Evolutionary conservation across 169 alveolate genomes (phyloP).

Genomic region (Plasmodium gonderi): DNA sequence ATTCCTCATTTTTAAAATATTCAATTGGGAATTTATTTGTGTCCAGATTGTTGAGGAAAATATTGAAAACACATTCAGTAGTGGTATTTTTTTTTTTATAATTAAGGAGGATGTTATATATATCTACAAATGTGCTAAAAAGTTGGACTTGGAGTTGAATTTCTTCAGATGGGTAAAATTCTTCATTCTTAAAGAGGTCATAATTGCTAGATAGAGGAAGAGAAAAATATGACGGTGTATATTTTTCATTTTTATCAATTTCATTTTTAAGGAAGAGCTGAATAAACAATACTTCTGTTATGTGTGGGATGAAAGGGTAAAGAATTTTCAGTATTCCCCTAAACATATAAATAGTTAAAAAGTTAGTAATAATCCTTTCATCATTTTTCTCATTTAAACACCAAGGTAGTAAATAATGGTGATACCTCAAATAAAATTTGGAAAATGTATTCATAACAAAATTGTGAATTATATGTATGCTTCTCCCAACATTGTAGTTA

Average conservation of each 20-base stretch:
- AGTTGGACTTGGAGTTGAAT: not conserved
- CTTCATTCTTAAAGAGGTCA: conserved; percentile 14
- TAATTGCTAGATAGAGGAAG: conserved; percentile 10
- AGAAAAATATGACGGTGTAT: not conserved
- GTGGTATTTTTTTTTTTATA: not conserved
- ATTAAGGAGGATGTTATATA: not conserved
- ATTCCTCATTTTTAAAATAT: conserved; percentile 34
- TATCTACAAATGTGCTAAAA: not conserved
- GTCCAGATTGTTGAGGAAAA: not conserved
- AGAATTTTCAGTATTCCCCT: conserved; percentile 21
- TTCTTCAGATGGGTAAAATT: not conserved
- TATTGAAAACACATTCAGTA: not conserved
- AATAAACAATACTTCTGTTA: conserved; percentile 17
- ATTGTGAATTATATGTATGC: conserved; percentile 1
- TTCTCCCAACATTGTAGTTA: not conserved
- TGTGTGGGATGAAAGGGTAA: conserved; percentile 52
- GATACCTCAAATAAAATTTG: conserved; percentile 28
- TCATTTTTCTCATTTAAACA: not conserved
- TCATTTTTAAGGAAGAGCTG: conserved; percentile 1
- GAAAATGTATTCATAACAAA: conserved; percentile 24
- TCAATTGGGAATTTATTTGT: not conserved
- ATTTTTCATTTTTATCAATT: not conserved
- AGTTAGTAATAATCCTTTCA: not conserved
- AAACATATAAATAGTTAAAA: conserved; percentile 10
- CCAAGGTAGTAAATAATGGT: not conserved